Evolutionary conservation across 306 rosid genomes (phyloP).

Genomic region (Sicyos edulis): DNA sequence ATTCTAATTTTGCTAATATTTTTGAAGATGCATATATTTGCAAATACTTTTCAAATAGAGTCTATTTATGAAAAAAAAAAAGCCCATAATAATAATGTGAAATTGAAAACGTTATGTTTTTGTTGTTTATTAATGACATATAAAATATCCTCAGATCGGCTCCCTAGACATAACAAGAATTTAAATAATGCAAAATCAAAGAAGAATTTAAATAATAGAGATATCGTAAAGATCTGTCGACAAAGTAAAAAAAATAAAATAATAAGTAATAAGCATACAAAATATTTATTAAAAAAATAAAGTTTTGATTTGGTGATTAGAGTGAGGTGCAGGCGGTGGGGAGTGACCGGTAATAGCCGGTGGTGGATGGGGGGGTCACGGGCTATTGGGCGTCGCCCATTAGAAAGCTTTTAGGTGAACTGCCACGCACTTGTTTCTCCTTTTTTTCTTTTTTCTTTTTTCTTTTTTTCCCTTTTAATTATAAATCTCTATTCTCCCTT

Average conservation of each 20-base stretch:
- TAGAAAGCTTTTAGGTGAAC: slow-evolving; percentile 6
- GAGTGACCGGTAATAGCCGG: slow-evolving; percentile 7
- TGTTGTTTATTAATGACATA: neutral
- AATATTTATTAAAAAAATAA: too few relatives aligned
- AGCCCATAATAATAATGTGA: neutral
- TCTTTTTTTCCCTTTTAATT: slow-evolving; percentile 8
- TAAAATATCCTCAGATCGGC: neutral
- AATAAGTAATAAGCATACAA: too few relatives aligned
- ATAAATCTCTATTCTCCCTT: slow-evolving; percentile 24
- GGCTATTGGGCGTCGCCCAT: slow-evolving; percentile 13
- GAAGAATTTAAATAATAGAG: neutral
- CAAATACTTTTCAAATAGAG: too few relatives aligned
- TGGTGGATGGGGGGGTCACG: neutral
- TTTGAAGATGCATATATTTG: too few relatives aligned
- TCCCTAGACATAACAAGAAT: neutral
- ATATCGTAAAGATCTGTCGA: neutral
- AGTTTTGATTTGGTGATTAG: neutral
- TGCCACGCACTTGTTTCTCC: slow-evolving; percentile 17
- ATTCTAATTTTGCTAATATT: too few relatives aligned
- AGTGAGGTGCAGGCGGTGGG: slow-evolving; percentile 14
- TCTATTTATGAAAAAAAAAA: too few relatives aligned
- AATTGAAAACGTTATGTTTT: neutral
- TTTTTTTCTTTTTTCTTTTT: neutral
- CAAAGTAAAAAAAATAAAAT: neutral
- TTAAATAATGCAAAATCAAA: too few relatives aligned